Percentiles rank a stretch among this genome's conserved stretches.
These are phyloP conservation scores for Eutrema japonicum DNA, from an alignment of 345 rosid genomes.

Conservation along the genomic window DNA sequence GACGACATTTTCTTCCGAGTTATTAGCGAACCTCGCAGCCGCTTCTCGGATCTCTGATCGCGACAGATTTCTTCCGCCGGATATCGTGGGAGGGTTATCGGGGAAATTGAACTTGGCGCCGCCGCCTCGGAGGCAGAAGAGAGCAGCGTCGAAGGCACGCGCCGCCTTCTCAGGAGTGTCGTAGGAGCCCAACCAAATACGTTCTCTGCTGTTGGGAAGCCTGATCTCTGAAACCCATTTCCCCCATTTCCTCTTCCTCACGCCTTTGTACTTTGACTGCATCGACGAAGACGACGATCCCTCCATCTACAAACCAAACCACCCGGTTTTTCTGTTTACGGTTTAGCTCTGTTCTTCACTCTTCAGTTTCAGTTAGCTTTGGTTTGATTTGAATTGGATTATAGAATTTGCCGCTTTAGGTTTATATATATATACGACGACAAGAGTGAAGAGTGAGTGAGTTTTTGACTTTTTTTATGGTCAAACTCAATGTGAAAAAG, in stretches of 20 bases:
- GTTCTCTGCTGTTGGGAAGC: constrained; percentile 84
- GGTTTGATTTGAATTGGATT: constrained; percentile 15
- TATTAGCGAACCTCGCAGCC: constrained; percentile 66
- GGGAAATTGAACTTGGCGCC: constrained; percentile 76
- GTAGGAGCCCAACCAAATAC: constrained; percentile 88
- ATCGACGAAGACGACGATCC: constrained; percentile 28
- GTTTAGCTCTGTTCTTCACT: constrained; percentile 14
- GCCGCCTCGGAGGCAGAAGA: constrained; percentile 71
- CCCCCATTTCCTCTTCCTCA: constrained; percentile 91
- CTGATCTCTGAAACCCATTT: constrained; percentile 92
- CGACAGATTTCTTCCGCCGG: constrained; percentile 52
- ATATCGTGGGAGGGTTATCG: constrained; percentile 62
- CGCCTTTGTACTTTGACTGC: constrained; percentile 72
- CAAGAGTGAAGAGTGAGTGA: constrained; percentile 30
- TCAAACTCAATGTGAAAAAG: constrained; percentile 16
- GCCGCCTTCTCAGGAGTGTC: constrained; percentile 81
- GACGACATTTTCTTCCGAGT: constrained; percentile 9
- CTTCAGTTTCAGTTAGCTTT: not conserved
- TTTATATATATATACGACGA: constrained; percentile 17
- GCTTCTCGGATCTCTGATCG: constrained; percentile 62
- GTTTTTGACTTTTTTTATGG: constrained; percentile 35
- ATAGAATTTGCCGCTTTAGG: constrained; percentile 19
- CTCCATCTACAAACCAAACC: constrained; percentile 19
- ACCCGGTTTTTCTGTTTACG: not conserved
- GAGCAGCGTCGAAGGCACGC: constrained; percentile 86